A percentile compares a stretch with the other conserved stretches of the same genome.
phyloP scores from a whole-genome alignment of 345 rosid species.

The Dipteronia dyeriana region DNA sequence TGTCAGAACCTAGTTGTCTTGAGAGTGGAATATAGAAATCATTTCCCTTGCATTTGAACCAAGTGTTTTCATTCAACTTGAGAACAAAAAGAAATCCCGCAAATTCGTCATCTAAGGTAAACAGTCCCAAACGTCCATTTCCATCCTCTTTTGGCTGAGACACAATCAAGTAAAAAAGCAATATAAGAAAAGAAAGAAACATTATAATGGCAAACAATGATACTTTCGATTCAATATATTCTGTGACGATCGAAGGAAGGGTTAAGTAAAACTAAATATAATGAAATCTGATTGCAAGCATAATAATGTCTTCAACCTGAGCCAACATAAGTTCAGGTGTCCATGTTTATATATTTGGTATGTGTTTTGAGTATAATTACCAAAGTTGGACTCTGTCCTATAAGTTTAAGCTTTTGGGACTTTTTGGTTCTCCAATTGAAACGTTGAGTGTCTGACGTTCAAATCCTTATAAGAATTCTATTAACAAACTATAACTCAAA shows the following conservation, averaged over 20 bases:
- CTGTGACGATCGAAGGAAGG: neutral
- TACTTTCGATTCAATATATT: neutral
- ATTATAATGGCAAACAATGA: neutral
- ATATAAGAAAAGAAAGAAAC: conserved; percentile 15
- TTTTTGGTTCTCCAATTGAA: neutral
- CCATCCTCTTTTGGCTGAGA: conserved; percentile 66
- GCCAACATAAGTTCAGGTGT: neutral
- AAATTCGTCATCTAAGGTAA: conserved; percentile 62
- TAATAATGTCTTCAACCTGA: neutral
- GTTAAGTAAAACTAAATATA: neutral
- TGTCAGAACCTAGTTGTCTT: conserved; percentile 32
- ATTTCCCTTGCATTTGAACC: conserved; percentile 67
- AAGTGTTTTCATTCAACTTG: conserved; percentile 62
- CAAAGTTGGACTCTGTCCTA: neutral
- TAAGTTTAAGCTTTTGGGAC: neutral
- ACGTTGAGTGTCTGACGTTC: neutral
- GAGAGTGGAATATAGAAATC: conserved; percentile 80
- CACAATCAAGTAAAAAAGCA: conserved; percentile 14
- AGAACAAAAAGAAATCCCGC: conserved; percentile 85
- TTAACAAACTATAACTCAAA: neutral
- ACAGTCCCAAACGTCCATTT: conserved; percentile 56
- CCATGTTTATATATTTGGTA: neutral
- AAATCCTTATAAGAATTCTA: neutral
- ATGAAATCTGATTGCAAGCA: neutral
- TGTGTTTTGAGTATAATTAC: neutral